Conservation (phyloP, 2,329 filamentous ascomycete species). For the Beauveria sp. region DNA sequence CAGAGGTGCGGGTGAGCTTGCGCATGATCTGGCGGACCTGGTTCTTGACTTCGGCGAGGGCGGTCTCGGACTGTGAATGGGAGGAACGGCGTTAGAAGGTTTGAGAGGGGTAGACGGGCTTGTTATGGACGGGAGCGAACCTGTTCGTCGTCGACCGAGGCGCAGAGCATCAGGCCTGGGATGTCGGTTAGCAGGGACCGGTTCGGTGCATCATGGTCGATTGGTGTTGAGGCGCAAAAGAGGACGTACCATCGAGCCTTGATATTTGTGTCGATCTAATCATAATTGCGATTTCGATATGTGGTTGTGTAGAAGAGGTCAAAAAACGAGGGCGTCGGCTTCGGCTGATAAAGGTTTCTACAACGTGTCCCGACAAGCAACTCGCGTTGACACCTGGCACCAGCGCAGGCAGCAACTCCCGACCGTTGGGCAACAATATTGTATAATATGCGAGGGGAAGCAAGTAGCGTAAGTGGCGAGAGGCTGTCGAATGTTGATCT, state of each 20-base stretch:
- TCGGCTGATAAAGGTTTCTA: constrained; percentile 1
- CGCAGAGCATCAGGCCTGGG: constrained; percentile 85
- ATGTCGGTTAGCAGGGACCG: constrained; percentile 14
- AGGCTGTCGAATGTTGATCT: background rate
- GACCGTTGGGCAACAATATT: background rate
- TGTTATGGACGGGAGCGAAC: constrained; percentile 29
- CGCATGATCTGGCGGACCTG: constrained; percentile 89
- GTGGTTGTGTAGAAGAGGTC: background rate
- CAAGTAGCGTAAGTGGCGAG: background rate
- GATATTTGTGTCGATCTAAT: constrained; percentile 92
- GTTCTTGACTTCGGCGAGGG: constrained; percentile 79
- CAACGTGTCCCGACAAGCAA: constrained; percentile 17
- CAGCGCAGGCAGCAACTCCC: background rate
- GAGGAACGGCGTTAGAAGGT: background rate
- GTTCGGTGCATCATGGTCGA: background rate
- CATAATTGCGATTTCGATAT: constrained; percentile 41
- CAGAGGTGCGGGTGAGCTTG: constrained; percentile 79
- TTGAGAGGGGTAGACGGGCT: too few species aligned
- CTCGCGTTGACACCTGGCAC: background rate
- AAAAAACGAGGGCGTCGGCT: background rate
- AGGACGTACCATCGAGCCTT: constrained; percentile 68
- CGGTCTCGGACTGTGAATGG: constrained; percentile 49
- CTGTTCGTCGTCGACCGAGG: constrained; percentile 87
- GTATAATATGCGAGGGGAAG: background rate
- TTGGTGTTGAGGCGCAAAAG: constrained; percentile 8